phyloP scores from a whole-genome alignment of 2,329 filamentous ascomycete genomes.

The Hypomyces rosellus region DNA sequence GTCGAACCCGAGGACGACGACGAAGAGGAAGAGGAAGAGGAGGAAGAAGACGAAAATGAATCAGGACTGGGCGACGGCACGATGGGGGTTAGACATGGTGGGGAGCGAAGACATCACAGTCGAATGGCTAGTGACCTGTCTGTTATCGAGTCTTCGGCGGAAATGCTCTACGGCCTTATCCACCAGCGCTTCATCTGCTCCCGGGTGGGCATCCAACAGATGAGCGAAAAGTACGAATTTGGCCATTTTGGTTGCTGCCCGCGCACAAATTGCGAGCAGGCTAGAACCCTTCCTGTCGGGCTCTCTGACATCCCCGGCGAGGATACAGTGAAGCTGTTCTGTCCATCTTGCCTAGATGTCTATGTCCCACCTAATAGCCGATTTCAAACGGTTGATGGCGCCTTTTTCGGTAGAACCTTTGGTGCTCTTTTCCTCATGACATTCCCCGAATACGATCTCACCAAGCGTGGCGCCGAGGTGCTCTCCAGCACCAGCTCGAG shows the following conservation, averaged over 20 bases:
- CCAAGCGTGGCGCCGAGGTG: conserved; percentile 60
- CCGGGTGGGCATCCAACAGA: conserved; percentile 91
- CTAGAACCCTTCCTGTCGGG: conserved; percentile 86
- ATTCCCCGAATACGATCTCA: conserved; percentile 91
- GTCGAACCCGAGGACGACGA: conserved; percentile 94
- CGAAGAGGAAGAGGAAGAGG: conserved; percentile 77
- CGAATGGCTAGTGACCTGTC: conserved; percentile 89
- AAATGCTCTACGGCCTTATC: conserved; percentile 95
- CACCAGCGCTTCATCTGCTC: conserved; percentile 98
- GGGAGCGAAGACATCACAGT: conserved; percentile 69
- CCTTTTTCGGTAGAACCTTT: conserved; percentile 97
- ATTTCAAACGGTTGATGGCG: conserved; percentile 94
- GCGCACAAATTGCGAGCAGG: conserved; percentile 85
- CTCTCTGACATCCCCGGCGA: conserved; percentile 91
- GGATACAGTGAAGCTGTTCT: conserved; percentile 98
- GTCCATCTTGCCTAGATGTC: conserved; percentile 91
- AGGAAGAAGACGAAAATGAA: conserved; percentile 67
- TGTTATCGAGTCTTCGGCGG: conserved; percentile 94
- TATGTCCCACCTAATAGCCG: conserved; percentile 96
- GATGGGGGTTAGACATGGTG: conserved; percentile 37
- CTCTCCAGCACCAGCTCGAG: conserved; percentile 34
- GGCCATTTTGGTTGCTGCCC: conserved; percentile 95
- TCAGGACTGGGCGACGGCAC: conserved; percentile 53
- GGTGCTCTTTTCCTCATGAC: conserved; percentile 97
- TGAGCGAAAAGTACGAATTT: conserved; percentile 98